Evolutionary conservation across 257 asterid species (phyloP), one percentile per base, ranked within the genome.

Genomic region (Mentha longifolia): DNA sequence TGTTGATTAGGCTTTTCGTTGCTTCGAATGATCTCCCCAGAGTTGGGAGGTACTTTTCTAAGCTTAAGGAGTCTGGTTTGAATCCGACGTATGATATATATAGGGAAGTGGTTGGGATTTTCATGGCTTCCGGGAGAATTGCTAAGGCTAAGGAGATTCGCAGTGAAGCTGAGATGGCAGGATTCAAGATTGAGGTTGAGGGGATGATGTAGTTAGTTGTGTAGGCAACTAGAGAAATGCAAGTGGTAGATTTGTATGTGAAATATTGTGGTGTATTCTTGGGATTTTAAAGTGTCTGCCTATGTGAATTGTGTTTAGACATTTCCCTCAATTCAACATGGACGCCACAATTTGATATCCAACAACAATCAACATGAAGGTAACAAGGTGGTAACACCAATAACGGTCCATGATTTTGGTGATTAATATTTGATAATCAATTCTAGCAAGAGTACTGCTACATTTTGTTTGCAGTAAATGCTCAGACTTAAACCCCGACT

Each of bases 81-180:
- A 14, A 77, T 74, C 91, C 94, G 8, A 86, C 89, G 6, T 86
- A 74, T 43, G 96, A 86, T 67, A 73, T 92, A 50, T 92, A 89
- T 69, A 73, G 80, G 69, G 75, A 67, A 28, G 76, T 92, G 52
- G 68, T 85, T 58, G 78, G 78, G 61, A 67, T 89, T 51, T 92
- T 78, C 65, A 61, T 55, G 68, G 84, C 76, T 77, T 76, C 85
- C 22, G 94, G 98, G 77, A 88, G 96, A 75, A 17, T 85, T 39
- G 95, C 95, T 1, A 92, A 88, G 82, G 82, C 88, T 60, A 81
- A 71, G 81, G 95, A 89, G 74, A 66, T 92, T 22, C 70, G 83
- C 72, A 73, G 67, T 64, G 98, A 92, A 79, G 98, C 96, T 65
- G 87, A 88, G 86, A 79, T 85, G 87, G 91, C 87, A 46, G 97